These are phyloP conservation scores for Neolentinus lepideus DNA, from an alignment of 1,284 basidiomycete genomes.

Conservation along the genomic window DNA sequence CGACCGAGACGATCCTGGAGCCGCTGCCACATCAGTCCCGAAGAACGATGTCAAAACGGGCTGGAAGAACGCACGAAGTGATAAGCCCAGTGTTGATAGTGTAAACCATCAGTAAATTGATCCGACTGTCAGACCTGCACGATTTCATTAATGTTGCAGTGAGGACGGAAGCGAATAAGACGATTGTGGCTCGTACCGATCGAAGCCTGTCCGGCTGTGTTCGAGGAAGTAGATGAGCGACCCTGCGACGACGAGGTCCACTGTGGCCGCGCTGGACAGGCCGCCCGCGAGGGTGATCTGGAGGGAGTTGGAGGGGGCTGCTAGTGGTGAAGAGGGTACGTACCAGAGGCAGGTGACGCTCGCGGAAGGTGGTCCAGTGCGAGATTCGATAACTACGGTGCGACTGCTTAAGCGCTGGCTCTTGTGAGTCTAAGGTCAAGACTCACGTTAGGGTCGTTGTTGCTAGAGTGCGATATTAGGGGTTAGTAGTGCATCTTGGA, in stretches of 20 bases:
- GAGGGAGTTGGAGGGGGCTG: too few relatives aligned
- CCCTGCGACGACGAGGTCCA: not conserved
- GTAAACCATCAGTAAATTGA: not conserved
- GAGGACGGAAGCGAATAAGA: too few relatives aligned
- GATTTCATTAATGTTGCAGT: too few relatives aligned
- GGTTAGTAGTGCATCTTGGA: too few relatives aligned
- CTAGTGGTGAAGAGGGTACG: not conserved
- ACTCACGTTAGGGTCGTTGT: not conserved
- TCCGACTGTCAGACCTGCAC: not conserved
- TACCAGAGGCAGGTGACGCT: not conserved
- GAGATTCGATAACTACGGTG: not conserved
- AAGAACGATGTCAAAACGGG: not conserved
- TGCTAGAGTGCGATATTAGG: not conserved
- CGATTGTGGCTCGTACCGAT: not conserved
- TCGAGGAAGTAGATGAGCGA: not conserved
- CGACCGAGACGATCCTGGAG: slow-evolving; percentile 1
- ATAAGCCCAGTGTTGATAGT: slow-evolving; percentile 1
- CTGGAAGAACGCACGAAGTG: not conserved
- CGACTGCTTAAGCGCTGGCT: too few relatives aligned
- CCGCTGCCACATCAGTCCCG: not conserved
- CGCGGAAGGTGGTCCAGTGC: not conserved
- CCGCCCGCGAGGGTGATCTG: not conserved
- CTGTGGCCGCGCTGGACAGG: not conserved
- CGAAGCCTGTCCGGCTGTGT: not conserved
- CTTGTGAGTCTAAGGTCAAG: not conserved